These are phyloP conservation scores for Vicia sativa DNA, from an alignment of 306 rosid genomes.

Conservation along the genomic window DNA sequence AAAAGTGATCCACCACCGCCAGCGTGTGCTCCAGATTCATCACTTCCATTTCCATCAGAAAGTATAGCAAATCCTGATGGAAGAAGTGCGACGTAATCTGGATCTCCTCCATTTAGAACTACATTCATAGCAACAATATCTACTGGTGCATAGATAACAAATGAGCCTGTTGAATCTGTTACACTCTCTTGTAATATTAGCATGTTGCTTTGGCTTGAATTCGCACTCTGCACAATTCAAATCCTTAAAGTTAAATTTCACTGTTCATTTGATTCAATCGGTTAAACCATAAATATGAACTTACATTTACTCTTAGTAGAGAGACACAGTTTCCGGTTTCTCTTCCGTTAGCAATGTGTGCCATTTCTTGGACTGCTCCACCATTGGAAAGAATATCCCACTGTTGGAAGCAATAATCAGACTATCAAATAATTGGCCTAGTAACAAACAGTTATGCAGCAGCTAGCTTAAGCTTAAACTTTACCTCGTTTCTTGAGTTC, in stretches of 20 bases:
- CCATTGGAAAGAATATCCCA: conserved; percentile 99
- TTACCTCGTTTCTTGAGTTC: conserved; percentile 90
- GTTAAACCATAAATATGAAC: not conserved
- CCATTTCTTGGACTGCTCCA: conserved; percentile 94
- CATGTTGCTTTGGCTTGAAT: conserved; percentile 99
- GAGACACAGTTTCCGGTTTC: conserved; percentile 93
- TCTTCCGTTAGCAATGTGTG: conserved; percentile 89
- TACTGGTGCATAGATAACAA: conserved; percentile 89
- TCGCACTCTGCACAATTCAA: conserved; percentile 61
- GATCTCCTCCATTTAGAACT: conserved; percentile 91
- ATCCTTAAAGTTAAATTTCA: too few species aligned
- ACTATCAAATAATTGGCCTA: conserved; percentile 6
- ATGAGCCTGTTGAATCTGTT: conserved; percentile 76
- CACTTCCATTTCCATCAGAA: conserved; percentile 67
- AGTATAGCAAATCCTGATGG: conserved; percentile 98
- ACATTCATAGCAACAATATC: conserved; percentile 90
- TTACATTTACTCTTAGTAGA: conserved; percentile 82
- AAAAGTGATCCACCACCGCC: conserved; percentile 78
- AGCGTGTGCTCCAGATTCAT: conserved; percentile 41
- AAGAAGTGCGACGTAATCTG: conserved; percentile 90
- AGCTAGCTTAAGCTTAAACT: not conserved
- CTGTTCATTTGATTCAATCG: not conserved
- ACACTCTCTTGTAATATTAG: conserved; percentile 90
- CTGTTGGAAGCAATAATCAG: conserved; percentile 39
- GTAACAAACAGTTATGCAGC: not conserved